Base-by-base conservation (phyloP, 164 flowering plant genomes). In the Nelumbo lutea region DNA sequence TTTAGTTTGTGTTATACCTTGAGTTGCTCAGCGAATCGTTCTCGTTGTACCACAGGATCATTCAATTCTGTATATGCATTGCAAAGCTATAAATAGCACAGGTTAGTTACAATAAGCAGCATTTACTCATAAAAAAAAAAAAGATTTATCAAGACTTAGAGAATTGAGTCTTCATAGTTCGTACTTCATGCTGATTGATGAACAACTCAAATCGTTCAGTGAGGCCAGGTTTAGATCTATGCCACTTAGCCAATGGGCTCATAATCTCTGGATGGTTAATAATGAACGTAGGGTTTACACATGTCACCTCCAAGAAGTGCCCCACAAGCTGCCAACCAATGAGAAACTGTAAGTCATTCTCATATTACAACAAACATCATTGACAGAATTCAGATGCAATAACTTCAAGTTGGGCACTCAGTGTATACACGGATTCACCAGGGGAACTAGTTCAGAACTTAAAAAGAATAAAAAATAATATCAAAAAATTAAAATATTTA, bases 181-280 rank as follows among this genome's bases (percentile, higher is more conserved):
- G 27, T 27, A 92, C 99, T 76, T 95, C 99, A 67, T 84, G 97
- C 77, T 93, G 87, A 87, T 92, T 95, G 70, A 93, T 71, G 70
- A 90, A 95, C 77, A 95, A 70, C 74, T 95, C 99, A 74, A 95
- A 95, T 43, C 98, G 88, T 71, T 92, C 99, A 11, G 99, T 92
- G 65, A 92, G 70, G 76, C 96, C 83, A n/a, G 90, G 89, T 70
- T 80, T 89, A 2, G 93, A 83, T 77, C 97, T 82, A 62, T 92
- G 98, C 94, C 93, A 93, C 82, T 95, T 95, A 2, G 99, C 98
- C 79, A 95, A 79, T 48, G 98, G 98, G 76, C 98, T 95, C 99
- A 93, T 95, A 69, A 92, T 87, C 83, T 89, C 93, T 7, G 99
- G 99, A 82, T 95, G 97, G 78, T 95, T 89, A 43, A 89, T 90